phyloP scores from a whole-genome alignment of 2,329 filamentous ascomycete genomes.

The Trichophyton benhamiae region DNA sequence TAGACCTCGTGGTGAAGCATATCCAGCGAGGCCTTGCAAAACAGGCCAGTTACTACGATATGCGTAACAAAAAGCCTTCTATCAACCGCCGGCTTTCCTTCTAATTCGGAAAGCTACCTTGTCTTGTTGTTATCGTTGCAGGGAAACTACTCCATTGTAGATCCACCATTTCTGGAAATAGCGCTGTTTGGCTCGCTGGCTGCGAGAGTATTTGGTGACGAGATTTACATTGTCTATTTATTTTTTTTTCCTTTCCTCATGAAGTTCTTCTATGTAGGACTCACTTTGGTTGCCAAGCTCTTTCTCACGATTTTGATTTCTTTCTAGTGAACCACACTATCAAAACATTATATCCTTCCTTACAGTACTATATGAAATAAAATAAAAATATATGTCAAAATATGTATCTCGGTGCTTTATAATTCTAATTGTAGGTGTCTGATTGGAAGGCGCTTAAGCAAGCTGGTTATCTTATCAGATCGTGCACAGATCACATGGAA shows the following conservation, averaged over 20 bases:
- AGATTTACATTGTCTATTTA: too few species aligned
- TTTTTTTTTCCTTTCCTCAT: too few species aligned
- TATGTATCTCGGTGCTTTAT: too few species aligned
- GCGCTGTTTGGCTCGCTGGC: too few species aligned
- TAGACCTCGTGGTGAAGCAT: constrained; percentile 85
- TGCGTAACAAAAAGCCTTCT: background rate
- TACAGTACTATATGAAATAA: too few species aligned
- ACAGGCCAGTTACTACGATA: background rate
- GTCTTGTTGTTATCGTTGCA: background rate
- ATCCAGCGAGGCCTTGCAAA: constrained; percentile 64
- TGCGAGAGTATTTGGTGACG: too few species aligned
- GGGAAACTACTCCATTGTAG: background rate
- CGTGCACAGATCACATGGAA: constrained; percentile 7
- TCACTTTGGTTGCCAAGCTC: too few species aligned
- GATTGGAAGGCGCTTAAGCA: background rate
- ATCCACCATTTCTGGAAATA: background rate
- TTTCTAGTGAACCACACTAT: too few species aligned
- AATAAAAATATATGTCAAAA: too few species aligned
- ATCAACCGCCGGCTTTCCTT: background rate
- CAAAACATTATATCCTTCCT: too few species aligned
- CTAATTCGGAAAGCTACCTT: background rate
- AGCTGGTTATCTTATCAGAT: background rate
- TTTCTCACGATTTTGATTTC: too few species aligned
- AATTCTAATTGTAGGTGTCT: background rate
- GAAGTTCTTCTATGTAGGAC: too few species aligned